A percentile compares a stretch with the other conserved stretches of the same genome.
phyloP scores from a whole-genome alignment of 192 early-diverging fungal genomes.

The Coemansia sp. region DNA sequence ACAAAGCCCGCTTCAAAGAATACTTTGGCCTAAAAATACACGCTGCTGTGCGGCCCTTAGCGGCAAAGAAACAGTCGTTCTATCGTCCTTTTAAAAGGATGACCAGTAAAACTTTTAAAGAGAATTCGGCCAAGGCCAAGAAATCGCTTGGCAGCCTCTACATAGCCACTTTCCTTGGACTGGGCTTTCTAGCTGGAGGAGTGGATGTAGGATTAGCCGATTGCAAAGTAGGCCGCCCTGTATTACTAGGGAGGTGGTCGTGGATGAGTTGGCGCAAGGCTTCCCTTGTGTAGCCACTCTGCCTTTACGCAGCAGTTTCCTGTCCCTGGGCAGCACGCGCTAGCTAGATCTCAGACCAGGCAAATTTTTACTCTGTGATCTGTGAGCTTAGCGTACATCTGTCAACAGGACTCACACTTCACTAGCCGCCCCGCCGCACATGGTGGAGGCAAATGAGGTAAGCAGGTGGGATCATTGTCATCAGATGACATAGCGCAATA shows the following conservation, averaged over 20 bases:
- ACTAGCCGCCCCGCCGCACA: neutral
- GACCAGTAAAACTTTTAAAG: neutral
- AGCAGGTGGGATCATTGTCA: neutral
- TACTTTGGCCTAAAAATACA: neutral
- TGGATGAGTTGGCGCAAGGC: neutral
- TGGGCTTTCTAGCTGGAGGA: neutral
- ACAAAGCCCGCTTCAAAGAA: neutral
- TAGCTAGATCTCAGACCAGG: neutral
- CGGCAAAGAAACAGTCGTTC: neutral
- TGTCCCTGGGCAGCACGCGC: neutral
- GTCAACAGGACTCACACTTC: neutral
- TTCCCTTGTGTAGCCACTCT: no score
- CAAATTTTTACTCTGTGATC: neutral
- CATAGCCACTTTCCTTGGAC: no score
- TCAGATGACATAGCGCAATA: neutral
- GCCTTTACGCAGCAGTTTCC: neutral
- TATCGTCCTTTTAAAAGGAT: neutral
- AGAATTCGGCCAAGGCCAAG: neutral
- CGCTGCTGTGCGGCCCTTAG: neutral
- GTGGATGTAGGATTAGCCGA: neutral
- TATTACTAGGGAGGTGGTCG: neutral
- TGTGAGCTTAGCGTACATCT: neutral
- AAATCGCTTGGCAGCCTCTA: neutral
- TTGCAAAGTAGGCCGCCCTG: neutral
- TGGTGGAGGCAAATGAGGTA: neutral